Evolutionary conservation across 352 stramenopile species (phyloP).

Genomic region (Phytophthora europaea): DNA sequence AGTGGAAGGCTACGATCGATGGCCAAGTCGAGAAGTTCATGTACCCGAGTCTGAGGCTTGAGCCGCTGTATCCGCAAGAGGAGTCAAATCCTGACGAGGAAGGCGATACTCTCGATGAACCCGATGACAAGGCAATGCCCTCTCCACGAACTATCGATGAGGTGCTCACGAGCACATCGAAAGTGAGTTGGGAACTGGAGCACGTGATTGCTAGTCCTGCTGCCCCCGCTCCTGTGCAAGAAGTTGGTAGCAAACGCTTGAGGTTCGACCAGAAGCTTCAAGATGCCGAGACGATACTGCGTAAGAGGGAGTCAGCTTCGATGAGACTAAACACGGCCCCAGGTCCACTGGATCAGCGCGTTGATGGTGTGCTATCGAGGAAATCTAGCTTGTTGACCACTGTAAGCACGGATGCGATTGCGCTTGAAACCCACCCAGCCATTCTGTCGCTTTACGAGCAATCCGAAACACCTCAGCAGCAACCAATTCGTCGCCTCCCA

Average conservation of each 20-base stretch:
- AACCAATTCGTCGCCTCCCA: conserved; percentile 62
- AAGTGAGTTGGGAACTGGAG: conserved; percentile 66
- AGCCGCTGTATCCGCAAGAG: conserved; percentile 49
- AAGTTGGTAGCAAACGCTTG: conserved; percentile 39
- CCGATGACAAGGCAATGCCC: conserved; percentile 28
- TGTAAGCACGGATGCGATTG: background rate
- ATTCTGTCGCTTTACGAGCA: conserved; percentile 39
- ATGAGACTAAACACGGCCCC: conserved; percentile 13
- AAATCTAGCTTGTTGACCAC: conserved; percentile 1
- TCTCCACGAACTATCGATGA: conserved; percentile 47
- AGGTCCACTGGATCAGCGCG: background rate
- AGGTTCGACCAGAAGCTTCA: conserved; percentile 73
- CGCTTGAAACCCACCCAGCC: background rate
- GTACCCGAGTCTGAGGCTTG: conserved; percentile 74
- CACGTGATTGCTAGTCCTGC: conserved; percentile 46
- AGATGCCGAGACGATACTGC: conserved; percentile 61
- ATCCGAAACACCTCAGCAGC: conserved; percentile 40
- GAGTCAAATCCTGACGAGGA: background rate
- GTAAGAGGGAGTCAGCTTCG: conserved; percentile 48
- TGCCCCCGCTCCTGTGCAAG: conserved; percentile 29
- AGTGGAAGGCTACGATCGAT: conserved; percentile 69
- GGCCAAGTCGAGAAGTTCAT: conserved; percentile 80
- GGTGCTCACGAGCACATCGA: conserved; percentile 42
- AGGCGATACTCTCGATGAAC: background rate
- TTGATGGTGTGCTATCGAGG: background rate